Conservation (phyloP, 352 stramenopile genomes). For the Phytopythium oedochilum region DNA sequence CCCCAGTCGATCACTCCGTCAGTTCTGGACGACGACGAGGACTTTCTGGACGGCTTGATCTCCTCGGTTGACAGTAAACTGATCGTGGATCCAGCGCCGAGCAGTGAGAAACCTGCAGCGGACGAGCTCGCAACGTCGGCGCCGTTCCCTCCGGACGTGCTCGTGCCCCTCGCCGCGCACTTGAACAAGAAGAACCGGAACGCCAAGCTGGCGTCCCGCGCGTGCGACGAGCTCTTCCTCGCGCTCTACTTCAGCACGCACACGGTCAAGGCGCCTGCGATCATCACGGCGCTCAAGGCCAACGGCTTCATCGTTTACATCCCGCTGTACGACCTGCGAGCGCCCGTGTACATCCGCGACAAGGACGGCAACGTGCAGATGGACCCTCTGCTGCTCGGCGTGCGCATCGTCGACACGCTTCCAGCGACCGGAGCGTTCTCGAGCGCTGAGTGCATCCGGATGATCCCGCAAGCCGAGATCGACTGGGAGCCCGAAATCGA, state of each 20-base stretch:
- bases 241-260: constrained; percentile 91
- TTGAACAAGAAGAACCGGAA: constrained; percentile 90
- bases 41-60: constrained; percentile 64
- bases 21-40: constrained; percentile 53
- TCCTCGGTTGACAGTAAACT: constrained; percentile 58
- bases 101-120: not conserved
- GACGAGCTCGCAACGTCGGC: constrained; percentile 5
- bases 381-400: constrained; percentile 63
- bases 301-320: constrained; percentile 94
- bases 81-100: constrained; percentile 12
- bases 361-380: constrained; percentile 83
- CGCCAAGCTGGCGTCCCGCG: constrained; percentile 84
- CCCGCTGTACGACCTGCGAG: constrained; percentile 89
- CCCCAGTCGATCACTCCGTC: constrained; percentile 48
- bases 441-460: constrained; percentile 46
- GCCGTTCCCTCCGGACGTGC: constrained; percentile 47
- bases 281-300: constrained; percentile 87
- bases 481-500: constrained; percentile 16
- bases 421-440: constrained; percentile 62
- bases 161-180: constrained; percentile 78
- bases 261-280: constrained; percentile 71
- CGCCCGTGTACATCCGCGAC: constrained; percentile 90
- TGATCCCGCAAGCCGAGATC: constrained; percentile 51
- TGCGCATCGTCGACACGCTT: constrained; percentile 55
- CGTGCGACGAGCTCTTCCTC: constrained; percentile 91